These are phyloP conservation scores for Daedaleopsis sinensis DNA, from an alignment of 768 basidiomycete genomes.

Conservation along the genomic window DNA sequence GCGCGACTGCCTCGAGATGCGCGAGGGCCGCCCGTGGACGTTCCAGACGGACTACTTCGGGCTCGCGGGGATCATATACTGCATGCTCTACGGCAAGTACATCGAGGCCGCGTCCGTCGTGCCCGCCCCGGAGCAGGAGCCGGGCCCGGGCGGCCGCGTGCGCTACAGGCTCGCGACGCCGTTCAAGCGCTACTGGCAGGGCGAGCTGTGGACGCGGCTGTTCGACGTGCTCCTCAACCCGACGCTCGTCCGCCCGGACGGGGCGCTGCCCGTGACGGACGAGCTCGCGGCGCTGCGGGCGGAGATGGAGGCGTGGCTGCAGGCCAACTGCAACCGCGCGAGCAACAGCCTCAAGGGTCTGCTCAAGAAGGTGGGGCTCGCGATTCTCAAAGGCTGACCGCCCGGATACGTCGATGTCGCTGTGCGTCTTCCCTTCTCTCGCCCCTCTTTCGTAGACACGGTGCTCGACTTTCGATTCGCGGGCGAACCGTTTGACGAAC, in stretches of 20 bases:
- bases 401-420: not conserved
- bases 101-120: constrained; percentile 72
- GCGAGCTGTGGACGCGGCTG: constrained; percentile 77
- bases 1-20: constrained; percentile 90
- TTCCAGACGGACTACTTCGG: constrained; percentile 97
- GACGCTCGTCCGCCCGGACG: constrained; percentile 52
- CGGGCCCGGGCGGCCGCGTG: constrained; percentile 34
- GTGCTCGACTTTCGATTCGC: not conserved
- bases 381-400: constrained; percentile 35
- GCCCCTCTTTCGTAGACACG: not conserved
- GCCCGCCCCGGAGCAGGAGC: constrained; percentile 34
- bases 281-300: constrained; percentile 64
- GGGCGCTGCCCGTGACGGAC: constrained; percentile 69
- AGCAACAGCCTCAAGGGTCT: constrained; percentile 80
- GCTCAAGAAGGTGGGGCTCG: constrained; percentile 79
- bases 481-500: not conserved
- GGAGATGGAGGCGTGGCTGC: constrained; percentile 90
- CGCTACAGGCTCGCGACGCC: constrained; percentile 71
- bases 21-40: constrained; percentile 84
- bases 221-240: constrained; percentile 92
- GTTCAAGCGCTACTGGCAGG: constrained; percentile 97
- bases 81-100: constrained; percentile 96
- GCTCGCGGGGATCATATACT: constrained; percentile 92
- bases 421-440: not conserved
- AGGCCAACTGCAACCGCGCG: constrained; percentile 83